These are phyloP conservation scores for Biancaea sappan DNA, from an alignment of 306 rosid genomes.

Conservation along the genomic window DNA sequence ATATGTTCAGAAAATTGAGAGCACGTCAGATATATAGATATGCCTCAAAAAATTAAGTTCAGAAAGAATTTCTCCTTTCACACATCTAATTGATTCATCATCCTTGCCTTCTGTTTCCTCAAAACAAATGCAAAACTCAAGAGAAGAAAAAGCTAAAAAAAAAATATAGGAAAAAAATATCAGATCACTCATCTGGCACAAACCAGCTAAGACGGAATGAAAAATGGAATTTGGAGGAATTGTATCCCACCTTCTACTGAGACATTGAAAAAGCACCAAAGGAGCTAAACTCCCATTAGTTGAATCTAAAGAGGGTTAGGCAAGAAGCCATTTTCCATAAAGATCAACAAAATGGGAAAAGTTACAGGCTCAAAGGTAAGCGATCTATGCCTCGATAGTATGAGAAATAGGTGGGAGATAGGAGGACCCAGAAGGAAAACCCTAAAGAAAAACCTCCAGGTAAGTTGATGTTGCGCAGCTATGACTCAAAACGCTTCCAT, in stretches of 20 bases:
- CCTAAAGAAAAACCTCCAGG: slow-evolving; percentile 55
- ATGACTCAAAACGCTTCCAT: slow-evolving; percentile 96
- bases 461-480: slow-evolving; percentile 59
- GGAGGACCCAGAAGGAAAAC: slow-evolving; percentile 66
- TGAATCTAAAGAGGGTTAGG: slow-evolving; percentile 31
- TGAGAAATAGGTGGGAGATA: slow-evolving; percentile 40
- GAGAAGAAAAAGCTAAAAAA: background rate
- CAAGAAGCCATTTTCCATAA: slow-evolving; percentile 28
- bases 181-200: background rate
- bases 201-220: background rate
- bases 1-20: background rate
- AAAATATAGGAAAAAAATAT: no score
- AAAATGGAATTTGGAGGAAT: background rate
- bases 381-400: slow-evolving; percentile 42
- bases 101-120: slow-evolving; percentile 31
- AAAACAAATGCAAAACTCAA: no score
- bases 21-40: slow-evolving; percentile 48
- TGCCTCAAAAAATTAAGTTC: slow-evolving; percentile 73
- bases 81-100: slow-evolving; percentile 81
- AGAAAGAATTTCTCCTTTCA: slow-evolving; percentile 53
- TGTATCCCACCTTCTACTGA: slow-evolving; percentile 58
- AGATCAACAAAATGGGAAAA: slow-evolving; percentile 25
- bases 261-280: slow-evolving; percentile 43
- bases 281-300: slow-evolving; percentile 35
- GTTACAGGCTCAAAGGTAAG: slow-evolving; percentile 33